Conservation (phyloP, 331 rosid genomes). For the Malus hybrid region DNA sequence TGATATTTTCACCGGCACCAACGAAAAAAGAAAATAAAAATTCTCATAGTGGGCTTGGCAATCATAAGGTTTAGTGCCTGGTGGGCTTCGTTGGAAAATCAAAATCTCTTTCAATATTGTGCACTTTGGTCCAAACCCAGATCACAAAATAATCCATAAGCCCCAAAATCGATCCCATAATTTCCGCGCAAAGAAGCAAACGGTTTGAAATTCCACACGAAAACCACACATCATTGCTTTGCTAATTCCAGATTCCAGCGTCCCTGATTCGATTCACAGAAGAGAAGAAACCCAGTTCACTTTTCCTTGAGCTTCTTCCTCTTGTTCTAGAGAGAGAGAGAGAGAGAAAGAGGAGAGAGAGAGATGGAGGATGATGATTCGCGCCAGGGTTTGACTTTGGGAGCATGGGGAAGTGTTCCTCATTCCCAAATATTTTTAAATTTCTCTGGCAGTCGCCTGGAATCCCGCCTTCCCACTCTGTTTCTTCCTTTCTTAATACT, state of each 20-base stretch:
- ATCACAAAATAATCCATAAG: background rate
- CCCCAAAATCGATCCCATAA: background rate
- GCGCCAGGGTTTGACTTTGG: constrained; percentile 16
- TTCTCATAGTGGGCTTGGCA: background rate
- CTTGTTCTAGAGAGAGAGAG: background rate
- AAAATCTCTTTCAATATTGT: background rate
- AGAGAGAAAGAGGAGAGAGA: background rate
- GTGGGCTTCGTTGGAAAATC: background rate
- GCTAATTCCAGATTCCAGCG: background rate
- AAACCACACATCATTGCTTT: background rate
- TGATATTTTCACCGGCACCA: background rate
- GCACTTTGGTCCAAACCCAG: background rate
- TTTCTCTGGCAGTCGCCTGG: constrained; percentile 22
- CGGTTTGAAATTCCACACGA: background rate
- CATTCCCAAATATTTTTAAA: constrained; percentile 24
- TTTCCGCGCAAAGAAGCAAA: background rate
- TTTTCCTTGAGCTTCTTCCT: background rate
- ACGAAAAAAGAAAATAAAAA: too few relatives aligned
- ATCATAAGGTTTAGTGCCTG: background rate
- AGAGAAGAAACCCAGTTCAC: background rate
- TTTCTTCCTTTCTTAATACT: constrained; percentile 9
- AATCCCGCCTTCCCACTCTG: constrained; percentile 22
- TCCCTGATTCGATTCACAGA: background rate
- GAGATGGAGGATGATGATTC: background rate
- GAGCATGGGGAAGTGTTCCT: constrained; percentile 13